Evolutionary conservation across 108 stramenopile species (phyloP).

Genomic region (Nitzschia putrida): DNA sequence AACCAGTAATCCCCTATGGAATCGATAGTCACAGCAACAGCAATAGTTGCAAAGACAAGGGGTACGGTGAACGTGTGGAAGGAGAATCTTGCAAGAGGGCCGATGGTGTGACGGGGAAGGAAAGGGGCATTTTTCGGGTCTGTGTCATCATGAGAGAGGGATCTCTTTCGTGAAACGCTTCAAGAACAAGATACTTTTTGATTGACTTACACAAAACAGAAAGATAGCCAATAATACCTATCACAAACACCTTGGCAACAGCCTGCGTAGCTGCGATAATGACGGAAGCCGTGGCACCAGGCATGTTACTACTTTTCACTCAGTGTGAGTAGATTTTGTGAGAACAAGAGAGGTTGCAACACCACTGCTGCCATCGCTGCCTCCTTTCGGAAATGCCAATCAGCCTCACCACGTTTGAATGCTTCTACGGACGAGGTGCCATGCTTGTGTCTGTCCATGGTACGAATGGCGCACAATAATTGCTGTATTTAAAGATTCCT

Average conservation of each 20-base stretch:
- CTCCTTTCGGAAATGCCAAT: no score
- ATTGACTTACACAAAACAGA: conserved; percentile 38
- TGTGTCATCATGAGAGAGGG: neutral
- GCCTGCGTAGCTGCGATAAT: conserved; percentile 60
- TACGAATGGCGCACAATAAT: no score
- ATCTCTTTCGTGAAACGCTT: neutral
- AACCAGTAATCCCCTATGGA: conserved; percentile 60
- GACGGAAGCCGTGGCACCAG: conserved; percentile 45
- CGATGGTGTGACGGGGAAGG: conserved; percentile 43
- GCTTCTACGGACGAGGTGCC: no score
- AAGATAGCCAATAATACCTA: conserved; percentile 56
- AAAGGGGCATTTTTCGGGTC: conserved; percentile 47
- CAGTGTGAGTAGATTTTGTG: no score
- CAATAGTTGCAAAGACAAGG: conserved; percentile 54
- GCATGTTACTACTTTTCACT: conserved; percentile 17
- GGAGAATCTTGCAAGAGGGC: conserved; percentile 50
- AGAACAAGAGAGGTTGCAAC: no score
- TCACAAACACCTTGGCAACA: conserved; percentile 66
- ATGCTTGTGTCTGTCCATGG: no score
- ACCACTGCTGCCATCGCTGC: no score
- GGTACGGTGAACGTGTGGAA: conserved; percentile 55
- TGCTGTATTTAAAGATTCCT: no score
- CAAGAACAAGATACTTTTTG: neutral
- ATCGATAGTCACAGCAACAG: conserved; percentile 44
- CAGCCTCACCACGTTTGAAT: no score